Evolutionary conservation across 176 grass and related monocot genomes (phyloP).

Genomic region (Dendrocalamus sinicus): DNA sequence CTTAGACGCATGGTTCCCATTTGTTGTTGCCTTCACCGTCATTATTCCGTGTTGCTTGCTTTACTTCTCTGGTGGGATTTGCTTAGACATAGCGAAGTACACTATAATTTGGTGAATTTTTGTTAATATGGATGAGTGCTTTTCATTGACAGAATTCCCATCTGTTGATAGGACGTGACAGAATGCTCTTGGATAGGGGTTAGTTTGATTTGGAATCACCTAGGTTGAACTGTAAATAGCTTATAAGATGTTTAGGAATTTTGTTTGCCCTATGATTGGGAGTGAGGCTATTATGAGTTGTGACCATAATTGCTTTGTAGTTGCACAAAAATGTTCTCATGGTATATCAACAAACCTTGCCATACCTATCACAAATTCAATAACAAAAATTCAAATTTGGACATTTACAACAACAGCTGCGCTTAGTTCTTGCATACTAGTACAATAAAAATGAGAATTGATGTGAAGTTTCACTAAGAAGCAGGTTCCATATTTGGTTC

Average conservation of each 20-base stretch:
- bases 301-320: not conserved
- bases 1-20: no score
- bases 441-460: not conserved
- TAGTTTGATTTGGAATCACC: not conserved
- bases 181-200: no score
- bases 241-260: not conserved
- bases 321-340: not conserved
- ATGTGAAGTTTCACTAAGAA: not conserved
- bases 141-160: no score
- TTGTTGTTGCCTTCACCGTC: no score
- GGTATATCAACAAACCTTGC: not conserved
- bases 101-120: no score
- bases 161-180: no score
- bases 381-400: not conserved
- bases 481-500: not conserved
- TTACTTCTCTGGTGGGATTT: no score
- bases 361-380: not conserved
- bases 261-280: not conserved
- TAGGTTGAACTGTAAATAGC: not conserved
- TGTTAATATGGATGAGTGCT: no score
- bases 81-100: no score
- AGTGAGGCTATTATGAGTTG: conserved; percentile 11
- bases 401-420: not conserved
- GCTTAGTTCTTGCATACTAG: not conserved
- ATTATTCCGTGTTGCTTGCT: no score